Conservation (phyloP, 495 filamentous ascomycete species). For the Penicillium argentinense region DNA sequence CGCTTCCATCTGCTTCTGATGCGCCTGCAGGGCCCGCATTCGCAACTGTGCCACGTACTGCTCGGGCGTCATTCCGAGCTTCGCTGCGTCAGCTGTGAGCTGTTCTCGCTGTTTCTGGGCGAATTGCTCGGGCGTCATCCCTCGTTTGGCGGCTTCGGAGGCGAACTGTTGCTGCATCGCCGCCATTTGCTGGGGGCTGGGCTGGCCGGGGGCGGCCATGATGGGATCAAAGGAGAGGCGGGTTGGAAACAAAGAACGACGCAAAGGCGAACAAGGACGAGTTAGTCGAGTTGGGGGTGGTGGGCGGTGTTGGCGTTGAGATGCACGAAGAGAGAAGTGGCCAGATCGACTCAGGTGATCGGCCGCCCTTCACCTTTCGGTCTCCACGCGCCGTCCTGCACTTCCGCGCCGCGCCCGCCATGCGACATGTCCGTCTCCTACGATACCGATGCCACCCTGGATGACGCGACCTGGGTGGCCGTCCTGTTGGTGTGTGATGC, state of each 20-base stretch:
- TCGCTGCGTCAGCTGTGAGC: conserved; percentile 62
- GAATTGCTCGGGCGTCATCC: conserved; percentile 74
- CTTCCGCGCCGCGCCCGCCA: neutral
- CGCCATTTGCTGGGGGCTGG: conserved; percentile 81
- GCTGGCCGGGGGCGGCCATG: conserved; percentile 60
- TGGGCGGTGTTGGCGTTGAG: too few species aligned
- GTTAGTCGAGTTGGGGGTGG: conserved; percentile 6
- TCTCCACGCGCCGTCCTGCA: conserved; percentile 1
- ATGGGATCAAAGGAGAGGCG: conserved; percentile 13
- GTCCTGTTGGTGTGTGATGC: conserved; percentile 34
- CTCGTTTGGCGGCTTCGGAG: conserved; percentile 68
- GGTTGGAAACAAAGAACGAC: neutral
- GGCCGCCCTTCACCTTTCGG: conserved; percentile 13
- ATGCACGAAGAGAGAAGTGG: conserved; percentile 27
- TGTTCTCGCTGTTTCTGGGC: conserved; percentile 58
- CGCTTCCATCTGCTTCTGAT: conserved; percentile 45
- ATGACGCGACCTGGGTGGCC: conserved; percentile 36
- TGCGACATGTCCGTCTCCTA: conserved; percentile 36
- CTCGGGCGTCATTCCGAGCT: conserved; percentile 59
- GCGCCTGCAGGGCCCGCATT: conserved; percentile 58
- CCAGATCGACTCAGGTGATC: conserved; percentile 40
- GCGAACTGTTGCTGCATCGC: conserved; percentile 83
- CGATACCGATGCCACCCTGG: conserved; percentile 29
- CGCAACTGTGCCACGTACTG: conserved; percentile 67
- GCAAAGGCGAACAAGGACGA: conserved; percentile 5